Base-by-base conservation (phyloP, 208 protist species). In the Crithidia mellificae region DNA sequence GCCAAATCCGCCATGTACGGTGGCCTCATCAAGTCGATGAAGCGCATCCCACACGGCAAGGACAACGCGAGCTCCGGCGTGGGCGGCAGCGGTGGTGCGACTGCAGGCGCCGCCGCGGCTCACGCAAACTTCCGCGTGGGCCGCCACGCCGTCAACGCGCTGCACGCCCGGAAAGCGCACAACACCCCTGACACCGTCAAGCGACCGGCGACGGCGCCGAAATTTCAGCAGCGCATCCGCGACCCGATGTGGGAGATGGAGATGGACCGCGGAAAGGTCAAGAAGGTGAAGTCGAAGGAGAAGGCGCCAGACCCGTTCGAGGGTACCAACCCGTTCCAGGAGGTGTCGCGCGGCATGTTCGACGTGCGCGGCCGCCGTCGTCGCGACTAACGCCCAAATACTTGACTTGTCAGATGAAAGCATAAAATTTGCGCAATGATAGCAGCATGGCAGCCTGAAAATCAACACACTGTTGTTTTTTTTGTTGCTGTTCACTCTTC, bases 191-290 rank as follows among this genome's bases (percentile, higher is more conserved):
- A 49, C 25, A 91, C 80, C 22, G 75, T 91, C 29, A 53, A 55
- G 27, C 75, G 88, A 22, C 82, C 78, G 4, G 54, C 51, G 17
- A 59, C 78, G 30, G 83, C 85, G 25, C 81, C 80, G 11, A 84
- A 83, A 78, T 94, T 96, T 39, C 80, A 86, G 71, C 88, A 94
- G 74, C 79, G 74, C 44, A 81, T 92, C 17, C 76, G 81, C 19
- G 91, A 96, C 68, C 61, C 78, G 19, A 58, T 90, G 68, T 96
- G 88, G 87, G 88, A 96, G 72, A 84, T 73, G 58, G 87, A 87
- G 65, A 93, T 96, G 86, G 91, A 96, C 59, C 74, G 80, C n/a
- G 91, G 91, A 11, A 85, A 77, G 32, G 61, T 87, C 49, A 96
- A 96, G 77, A 92, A 88, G 75, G 83, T 93, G 12, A 82, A 84